Evolutionary conservation across 2,329 filamentous ascomycete species (phyloP).

Genomic region (Colletotrichum limetticola): DNA sequence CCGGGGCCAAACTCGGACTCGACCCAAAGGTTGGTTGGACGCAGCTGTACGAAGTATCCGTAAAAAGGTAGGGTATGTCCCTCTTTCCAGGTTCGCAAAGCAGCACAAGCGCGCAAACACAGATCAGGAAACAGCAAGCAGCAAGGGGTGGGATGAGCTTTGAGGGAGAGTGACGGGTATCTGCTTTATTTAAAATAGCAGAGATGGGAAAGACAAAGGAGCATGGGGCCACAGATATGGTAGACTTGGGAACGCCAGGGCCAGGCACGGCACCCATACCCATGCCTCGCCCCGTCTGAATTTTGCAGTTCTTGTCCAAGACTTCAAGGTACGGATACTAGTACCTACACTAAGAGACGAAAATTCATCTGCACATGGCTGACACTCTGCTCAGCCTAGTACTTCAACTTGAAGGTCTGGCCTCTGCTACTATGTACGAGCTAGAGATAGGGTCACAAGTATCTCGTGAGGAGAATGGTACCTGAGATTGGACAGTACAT

Average conservation of each 20-base stretch:
- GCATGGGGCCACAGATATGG: neutral
- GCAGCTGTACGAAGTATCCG: neutral
- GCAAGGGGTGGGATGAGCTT: neutral
- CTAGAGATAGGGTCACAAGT: neutral
- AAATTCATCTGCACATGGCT: neutral
- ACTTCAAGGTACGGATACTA: no score
- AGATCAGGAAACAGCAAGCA: neutral
- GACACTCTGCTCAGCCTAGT: neutral
- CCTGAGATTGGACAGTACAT: no score
- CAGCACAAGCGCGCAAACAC: conserved; percentile 1
- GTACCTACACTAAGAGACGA: no score
- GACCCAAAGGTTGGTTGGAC: neutral
- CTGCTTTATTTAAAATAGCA: neutral
- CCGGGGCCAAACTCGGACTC: neutral
- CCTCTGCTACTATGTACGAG: neutral
- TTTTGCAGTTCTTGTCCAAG: neutral
- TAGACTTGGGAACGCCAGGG: neutral
- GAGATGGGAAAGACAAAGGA: neutral
- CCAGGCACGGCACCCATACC: neutral
- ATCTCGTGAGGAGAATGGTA: no score
- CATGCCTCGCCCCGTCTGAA: neutral
- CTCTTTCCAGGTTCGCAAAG: neutral
- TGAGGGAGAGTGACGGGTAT: neutral
- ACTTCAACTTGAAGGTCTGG: neutral
- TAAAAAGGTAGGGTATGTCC: neutral